Conservation (phyloP, 1,139 yeast species). For the Diutina pseudorugosa region DNA sequence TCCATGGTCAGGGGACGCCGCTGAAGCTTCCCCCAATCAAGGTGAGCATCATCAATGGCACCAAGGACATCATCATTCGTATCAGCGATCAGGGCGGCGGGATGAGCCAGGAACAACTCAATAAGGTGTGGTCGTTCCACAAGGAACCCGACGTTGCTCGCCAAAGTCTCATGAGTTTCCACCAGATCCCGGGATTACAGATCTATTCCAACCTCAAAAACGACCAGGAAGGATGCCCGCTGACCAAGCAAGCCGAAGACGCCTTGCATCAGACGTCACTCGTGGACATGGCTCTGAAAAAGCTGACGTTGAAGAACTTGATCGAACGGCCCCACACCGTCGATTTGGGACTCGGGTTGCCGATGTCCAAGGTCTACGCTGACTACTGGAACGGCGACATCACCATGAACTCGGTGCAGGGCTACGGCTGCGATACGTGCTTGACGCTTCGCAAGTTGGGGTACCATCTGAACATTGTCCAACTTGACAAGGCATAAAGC, state of each 20-base stretch:
- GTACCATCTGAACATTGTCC: constrained; percentile 47
- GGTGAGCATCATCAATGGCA: constrained; percentile 58
- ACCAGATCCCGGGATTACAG: constrained; percentile 49
- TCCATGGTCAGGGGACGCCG: constrained; percentile 18
- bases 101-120: constrained; percentile 40
- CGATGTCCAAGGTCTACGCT: constrained; percentile 83
- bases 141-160: constrained; percentile 49
- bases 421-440: constrained; percentile 85
- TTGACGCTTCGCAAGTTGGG: constrained; percentile 71
- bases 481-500: constrained; percentile 52
- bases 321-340: constrained; percentile 62
- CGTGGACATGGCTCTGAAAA: constrained; percentile 28
- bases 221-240: constrained; percentile 8
- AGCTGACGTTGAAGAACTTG: constrained; percentile 30
- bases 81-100: constrained; percentile 93
- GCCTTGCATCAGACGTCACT: constrained; percentile 22
- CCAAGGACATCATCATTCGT: constrained; percentile 58
- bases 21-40: constrained; percentile 51
- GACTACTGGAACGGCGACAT: constrained; percentile 94
- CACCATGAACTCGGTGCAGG: constrained; percentile 72
- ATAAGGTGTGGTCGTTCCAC: constrained; percentile 76
- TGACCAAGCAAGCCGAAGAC: not conserved
- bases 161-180: constrained; percentile 49
- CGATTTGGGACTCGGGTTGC: constrained; percentile 78
- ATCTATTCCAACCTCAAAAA: constrained; percentile 26